Percentiles rank a stretch among this genome's conserved stretches.
Evolutionary conservation across 352 stramenopile species (phyloP).

Genomic region (Phytophthora cryptogea): DNA sequence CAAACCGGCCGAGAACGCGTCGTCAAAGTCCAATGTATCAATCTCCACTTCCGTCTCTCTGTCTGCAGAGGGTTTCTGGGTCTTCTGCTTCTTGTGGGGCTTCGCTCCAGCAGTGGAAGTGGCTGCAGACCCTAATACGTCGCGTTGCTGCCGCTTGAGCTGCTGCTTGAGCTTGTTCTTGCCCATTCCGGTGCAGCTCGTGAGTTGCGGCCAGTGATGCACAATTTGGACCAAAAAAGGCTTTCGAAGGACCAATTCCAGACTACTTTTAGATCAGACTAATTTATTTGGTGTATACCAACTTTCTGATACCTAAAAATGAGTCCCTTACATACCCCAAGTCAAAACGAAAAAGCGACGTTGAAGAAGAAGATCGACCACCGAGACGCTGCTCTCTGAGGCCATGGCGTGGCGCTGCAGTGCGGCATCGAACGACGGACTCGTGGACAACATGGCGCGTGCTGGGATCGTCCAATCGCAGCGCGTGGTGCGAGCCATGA

Average conservation of each 20-base stretch:
- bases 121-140: constrained; percentile 1
- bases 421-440: constrained; percentile 59
- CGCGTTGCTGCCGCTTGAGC: constrained; percentile 43
- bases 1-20: constrained; percentile 63
- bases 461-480: constrained; percentile 71
- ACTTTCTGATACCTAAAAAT: too few species aligned
- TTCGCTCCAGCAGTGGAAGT: constrained; percentile 2
- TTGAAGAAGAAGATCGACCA: constrained; percentile 3
- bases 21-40: constrained; percentile 53
- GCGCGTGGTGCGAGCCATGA: constrained; percentile 72
- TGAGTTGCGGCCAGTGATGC: background rate
- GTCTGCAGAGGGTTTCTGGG: constrained; percentile 33
- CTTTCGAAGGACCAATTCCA: too few species aligned
- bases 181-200: constrained; percentile 29
- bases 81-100: constrained; percentile 35
- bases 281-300: too few species aligned
- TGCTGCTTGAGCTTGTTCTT: constrained; percentile 48
- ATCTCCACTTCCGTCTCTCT: constrained; percentile 45
- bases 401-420: constrained; percentile 79
- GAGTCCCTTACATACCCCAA: too few species aligned
- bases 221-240: background rate
- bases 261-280: too few species aligned
- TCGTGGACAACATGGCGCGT: constrained; percentile 74
- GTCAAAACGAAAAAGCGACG: background rate
- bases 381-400: constrained; percentile 1